Evolutionary conservation across 1,139 yeast genomes (phyloP).

Genomic region (Candida sanyaensis): DNA sequence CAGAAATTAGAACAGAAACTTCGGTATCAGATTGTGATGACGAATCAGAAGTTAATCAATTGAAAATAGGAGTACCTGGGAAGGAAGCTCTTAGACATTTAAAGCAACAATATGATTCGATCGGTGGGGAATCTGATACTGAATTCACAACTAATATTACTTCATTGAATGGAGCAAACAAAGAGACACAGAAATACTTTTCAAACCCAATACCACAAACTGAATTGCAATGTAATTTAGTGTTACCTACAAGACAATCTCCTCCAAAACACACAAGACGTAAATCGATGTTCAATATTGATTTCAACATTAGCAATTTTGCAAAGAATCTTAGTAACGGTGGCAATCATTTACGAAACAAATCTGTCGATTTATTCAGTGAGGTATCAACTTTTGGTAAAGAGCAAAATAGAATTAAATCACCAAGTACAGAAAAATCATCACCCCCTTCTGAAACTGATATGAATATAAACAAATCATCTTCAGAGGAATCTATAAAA

Average conservation of each 20-base stretch:
- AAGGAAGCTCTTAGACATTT: constrained; percentile 31
- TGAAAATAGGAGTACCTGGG: constrained; percentile 38
- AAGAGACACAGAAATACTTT: background rate
- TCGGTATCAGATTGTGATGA: constrained; percentile 18
- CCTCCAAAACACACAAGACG: constrained; percentile 42
- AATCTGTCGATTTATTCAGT: constrained; percentile 14
- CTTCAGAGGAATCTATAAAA: constrained; percentile 1
- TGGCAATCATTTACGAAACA: constrained; percentile 14
- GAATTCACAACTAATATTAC: constrained; percentile 21
- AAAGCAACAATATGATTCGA: constrained; percentile 24
- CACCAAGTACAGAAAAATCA: constrained; percentile 1
- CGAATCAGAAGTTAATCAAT: constrained; percentile 19
- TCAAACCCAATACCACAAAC: constrained; percentile 8
- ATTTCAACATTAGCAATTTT: constrained; percentile 21
- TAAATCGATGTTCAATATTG: constrained; percentile 41
- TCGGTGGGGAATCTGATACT: constrained; percentile 30
- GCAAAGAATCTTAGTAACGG: background rate
- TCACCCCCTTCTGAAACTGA: background rate
- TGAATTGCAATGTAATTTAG: constrained; percentile 4
- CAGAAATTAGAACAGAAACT: constrained; percentile 27
- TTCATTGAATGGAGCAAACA: constrained; percentile 5
- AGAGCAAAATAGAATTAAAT: constrained; percentile 3
- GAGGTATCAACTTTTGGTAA: constrained; percentile 1
- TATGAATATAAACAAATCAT: background rate
- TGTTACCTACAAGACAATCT: constrained; percentile 15